Evolutionary conservation across 2,329 filamentous ascomycete species (phyloP).

Genomic region (Shiraia bambusicola): DNA sequence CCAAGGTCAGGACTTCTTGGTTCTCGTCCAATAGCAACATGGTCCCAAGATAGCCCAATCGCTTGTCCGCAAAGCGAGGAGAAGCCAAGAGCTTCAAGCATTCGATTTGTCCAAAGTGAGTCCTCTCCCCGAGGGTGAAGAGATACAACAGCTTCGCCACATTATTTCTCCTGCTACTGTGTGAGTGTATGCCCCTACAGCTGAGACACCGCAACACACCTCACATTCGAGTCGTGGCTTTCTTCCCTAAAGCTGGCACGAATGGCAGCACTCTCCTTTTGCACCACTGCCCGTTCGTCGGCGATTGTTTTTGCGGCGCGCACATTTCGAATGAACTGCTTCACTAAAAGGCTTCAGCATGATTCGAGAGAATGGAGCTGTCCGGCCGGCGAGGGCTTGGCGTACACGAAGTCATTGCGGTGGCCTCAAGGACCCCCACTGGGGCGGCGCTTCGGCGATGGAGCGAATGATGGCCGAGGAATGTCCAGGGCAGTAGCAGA

Average conservation of each 20-base stretch:
- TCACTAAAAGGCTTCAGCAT: constrained; percentile 64
- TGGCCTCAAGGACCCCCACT: constrained; percentile 53
- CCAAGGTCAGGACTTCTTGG: constrained; percentile 93
- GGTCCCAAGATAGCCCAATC: constrained; percentile 90
- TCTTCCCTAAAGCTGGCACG: constrained; percentile 97
- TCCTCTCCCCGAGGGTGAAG: constrained; percentile 94
- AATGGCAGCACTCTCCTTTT: constrained; percentile 98
- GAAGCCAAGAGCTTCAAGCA: constrained; percentile 96
- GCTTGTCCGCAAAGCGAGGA: constrained; percentile 95
- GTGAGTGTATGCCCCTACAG: constrained; percentile 23
- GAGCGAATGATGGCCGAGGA: constrained; percentile 9
- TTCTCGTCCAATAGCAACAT: constrained; percentile 97
- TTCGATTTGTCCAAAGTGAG: constrained; percentile 99
- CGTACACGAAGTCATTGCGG: constrained; percentile 60
- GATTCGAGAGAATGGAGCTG: constrained; percentile 16
- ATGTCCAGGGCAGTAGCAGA: neutral
- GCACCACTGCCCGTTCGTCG: constrained; percentile 95
- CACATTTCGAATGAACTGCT: constrained; percentile 99
- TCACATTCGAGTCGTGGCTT: constrained; percentile 84
- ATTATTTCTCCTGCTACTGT: constrained; percentile 79
- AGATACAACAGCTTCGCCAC: constrained; percentile 97
- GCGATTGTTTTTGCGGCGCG: constrained; percentile 98
- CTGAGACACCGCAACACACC: constrained; percentile 57
- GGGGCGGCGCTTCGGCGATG: constrained; percentile 29
- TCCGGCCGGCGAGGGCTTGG: constrained; percentile 25